phyloP scores from a whole-genome alignment of 2,329 filamentous ascomycete species.

The Cladobotryum mycophilum region DNA sequence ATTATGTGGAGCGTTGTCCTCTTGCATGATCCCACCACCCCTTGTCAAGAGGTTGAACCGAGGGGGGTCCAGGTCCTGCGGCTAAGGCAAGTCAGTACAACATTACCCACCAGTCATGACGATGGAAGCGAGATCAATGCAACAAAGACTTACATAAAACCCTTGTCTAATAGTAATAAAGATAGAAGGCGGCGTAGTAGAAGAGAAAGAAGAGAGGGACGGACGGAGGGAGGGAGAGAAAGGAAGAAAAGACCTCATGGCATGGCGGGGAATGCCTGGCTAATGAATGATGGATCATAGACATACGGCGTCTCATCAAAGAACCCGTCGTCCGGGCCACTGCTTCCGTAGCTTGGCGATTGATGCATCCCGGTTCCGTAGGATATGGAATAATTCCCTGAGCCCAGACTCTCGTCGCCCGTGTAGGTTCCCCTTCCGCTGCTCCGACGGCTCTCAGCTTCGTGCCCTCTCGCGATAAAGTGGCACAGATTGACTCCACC shows the following conservation, averaged over 20 bases:
- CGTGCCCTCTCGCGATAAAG: constrained; percentile 45
- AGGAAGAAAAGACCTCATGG: background rate
- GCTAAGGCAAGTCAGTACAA: no score
- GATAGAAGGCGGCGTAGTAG: no score
- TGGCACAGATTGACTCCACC: constrained; percentile 59
- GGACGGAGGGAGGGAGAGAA: no score
- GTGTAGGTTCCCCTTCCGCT: constrained; percentile 32
- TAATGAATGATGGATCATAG: constrained; percentile 13
- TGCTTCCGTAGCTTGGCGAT: constrained; percentile 27
- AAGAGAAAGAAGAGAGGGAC: no score
- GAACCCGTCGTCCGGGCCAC: constrained; percentile 27
- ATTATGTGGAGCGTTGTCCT: no score
- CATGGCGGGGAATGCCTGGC: constrained; percentile 2
- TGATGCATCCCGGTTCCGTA: constrained; percentile 20
- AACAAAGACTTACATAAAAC: no score
- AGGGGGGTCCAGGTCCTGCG: no score
- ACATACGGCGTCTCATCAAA: constrained; percentile 25
- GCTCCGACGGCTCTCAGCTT: constrained; percentile 39
- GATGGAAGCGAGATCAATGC: no score
- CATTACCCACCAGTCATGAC: no score
- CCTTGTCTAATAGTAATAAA: no score
- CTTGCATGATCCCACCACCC: no score
- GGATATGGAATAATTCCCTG: constrained; percentile 22
- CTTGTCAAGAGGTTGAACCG: no score
- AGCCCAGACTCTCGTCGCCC: constrained; percentile 28